phyloP scores from a whole-genome alignment of 768 basidiomycete genomes.

The Lentinula lateritia region DNA sequence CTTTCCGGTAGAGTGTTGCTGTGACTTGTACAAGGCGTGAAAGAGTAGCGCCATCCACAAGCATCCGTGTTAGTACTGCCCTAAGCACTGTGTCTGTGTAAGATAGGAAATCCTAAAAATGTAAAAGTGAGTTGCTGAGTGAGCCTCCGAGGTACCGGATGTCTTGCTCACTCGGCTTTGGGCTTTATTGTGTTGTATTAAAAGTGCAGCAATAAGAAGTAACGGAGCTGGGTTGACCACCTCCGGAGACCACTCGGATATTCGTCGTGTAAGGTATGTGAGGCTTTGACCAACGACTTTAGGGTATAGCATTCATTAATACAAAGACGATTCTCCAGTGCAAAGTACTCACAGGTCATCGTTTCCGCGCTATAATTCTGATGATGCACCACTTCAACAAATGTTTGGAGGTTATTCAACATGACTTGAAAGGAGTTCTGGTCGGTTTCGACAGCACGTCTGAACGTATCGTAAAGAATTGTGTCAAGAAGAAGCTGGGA shows the following conservation, averaged over 20 bases:
- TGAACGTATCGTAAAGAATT: slow-evolving; percentile 52
- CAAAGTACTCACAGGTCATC: slow-evolving; percentile 45
- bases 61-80: slow-evolving; percentile 42
- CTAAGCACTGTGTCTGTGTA: slow-evolving; percentile 60
- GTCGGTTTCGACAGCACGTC: slow-evolving; percentile 45
- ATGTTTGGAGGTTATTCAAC: slow-evolving; percentile 51
- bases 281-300: slow-evolving; percentile 56
- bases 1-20: slow-evolving; percentile 35
- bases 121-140: slow-evolving; percentile 2
- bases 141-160: not conserved
- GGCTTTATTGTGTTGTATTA: slow-evolving; percentile 58
- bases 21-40: slow-evolving; percentile 44
- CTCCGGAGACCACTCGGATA: slow-evolving; percentile 47
- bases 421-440: slow-evolving; percentile 43
- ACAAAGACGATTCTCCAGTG: not conserved
- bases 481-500: slow-evolving; percentile 36
- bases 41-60: slow-evolving; percentile 37
- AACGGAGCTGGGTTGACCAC: slow-evolving; percentile 52
- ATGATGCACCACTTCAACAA: slow-evolving; percentile 53
- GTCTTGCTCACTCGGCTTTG: slow-evolving; percentile 41
- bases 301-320: slow-evolving; percentile 2
- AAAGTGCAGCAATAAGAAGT: slow-evolving; percentile 40
- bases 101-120: slow-evolving; percentile 48
- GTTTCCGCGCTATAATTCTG: slow-evolving; percentile 44
- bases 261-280: slow-evolving; percentile 46